These are phyloP conservation scores for Crucihimalaya himalaica DNA, from an alignment of 345 rosid genomes.

Conservation along the genomic window DNA sequence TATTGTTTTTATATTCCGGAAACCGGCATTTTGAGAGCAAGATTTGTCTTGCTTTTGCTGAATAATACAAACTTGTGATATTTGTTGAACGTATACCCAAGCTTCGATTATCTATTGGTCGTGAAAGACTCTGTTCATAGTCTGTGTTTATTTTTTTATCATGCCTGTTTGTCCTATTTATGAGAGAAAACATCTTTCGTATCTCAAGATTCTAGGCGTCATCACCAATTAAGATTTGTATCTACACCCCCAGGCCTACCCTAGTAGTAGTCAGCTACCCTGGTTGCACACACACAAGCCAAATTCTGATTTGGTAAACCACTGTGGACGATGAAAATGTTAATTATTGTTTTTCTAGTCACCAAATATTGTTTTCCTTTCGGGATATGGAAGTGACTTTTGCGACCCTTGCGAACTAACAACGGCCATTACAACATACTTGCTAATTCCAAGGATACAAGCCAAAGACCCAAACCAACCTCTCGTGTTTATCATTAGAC, in stretches of 20 bases:
- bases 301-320: background rate
- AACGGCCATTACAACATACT: constrained; percentile 23
- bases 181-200: background rate
- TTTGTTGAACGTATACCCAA: constrained; percentile 28
- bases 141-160: background rate
- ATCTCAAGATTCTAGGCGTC: background rate
- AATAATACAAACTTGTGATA: constrained; percentile 36
- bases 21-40: constrained; percentile 9
- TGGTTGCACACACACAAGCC: constrained; percentile 15
- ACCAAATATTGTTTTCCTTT: background rate
- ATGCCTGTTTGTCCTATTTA: background rate
- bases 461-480: constrained; percentile 27
- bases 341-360: background rate
- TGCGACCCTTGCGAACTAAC: constrained; percentile 28
- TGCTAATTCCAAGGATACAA: background rate
- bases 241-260: background rate
- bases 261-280: constrained; percentile 1
- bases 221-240: background rate
- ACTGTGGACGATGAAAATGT: background rate
- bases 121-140: constrained; percentile 23
- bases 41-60: constrained; percentile 35
- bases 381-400: background rate
- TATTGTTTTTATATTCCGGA: background rate
- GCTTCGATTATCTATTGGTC: constrained; percentile 4
- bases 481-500: constrained; percentile 34